These are phyloP conservation scores for Myxozyma kluyveri DNA, from an alignment of 805 yeast genomes.

Conservation along the genomic window DNA sequence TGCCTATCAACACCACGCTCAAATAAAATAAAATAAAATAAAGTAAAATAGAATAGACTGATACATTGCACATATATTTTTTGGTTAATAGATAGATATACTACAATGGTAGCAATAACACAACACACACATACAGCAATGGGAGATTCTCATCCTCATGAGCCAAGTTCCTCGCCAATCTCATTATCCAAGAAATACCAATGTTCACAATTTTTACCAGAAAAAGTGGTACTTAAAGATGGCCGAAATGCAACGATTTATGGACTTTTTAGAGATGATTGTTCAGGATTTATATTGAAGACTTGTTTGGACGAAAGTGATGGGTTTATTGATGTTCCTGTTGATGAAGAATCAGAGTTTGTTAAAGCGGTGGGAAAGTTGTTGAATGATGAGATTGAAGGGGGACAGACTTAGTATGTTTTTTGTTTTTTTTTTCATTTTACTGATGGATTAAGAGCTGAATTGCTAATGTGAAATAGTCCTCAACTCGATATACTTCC, in stretches of 20 bases:
- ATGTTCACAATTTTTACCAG: slow-evolving; percentile 10
- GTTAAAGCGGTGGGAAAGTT: slow-evolving; percentile 33
- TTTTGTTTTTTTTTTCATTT: not conserved
- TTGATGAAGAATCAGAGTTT: not conserved
- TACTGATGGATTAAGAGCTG: not conserved
- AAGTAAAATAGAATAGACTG: too few species aligned
- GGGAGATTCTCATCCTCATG: not conserved
- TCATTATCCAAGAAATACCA: not conserved
- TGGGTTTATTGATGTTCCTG: too few species aligned
- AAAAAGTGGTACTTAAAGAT: slow-evolving; percentile 8
- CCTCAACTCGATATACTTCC: slow-evolving; percentile 48
- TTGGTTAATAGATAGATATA: too few species aligned
- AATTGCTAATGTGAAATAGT: slow-evolving; percentile 4
- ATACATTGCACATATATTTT: too few species aligned
- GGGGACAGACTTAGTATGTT: slow-evolving; percentile 62
- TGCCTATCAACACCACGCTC: too few species aligned
- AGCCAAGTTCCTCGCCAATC: not conserved
- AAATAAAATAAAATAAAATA: too few species aligned
- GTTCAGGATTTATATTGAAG: slow-evolving; percentile 2
- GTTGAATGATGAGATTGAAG: slow-evolving; percentile 64
- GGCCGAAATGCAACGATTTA: slow-evolving; percentile 19
- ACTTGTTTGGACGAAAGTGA: slow-evolving; percentile 2
- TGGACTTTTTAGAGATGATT: slow-evolving; percentile 11
- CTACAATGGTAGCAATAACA: not conserved
- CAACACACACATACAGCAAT: not conserved